Conservation (phyloP, 2,329 filamentous ascomycete species). For the Knufia petricola region DNA sequence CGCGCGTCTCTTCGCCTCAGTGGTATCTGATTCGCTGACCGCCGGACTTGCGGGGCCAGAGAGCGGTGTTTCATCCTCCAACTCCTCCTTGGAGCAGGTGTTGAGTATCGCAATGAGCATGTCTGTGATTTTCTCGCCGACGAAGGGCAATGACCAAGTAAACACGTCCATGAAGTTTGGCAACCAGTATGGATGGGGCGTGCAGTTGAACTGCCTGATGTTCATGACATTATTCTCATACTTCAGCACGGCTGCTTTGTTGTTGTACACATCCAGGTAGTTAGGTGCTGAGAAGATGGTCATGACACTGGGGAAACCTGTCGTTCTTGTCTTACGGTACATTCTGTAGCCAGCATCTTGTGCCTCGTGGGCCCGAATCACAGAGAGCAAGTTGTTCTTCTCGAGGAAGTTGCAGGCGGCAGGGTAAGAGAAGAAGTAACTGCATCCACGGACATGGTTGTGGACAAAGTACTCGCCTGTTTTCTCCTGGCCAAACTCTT, state of each 20-base stretch:
- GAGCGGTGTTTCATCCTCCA: conserved; percentile 76
- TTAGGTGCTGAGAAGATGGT: conserved; percentile 99
- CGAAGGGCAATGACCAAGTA: conserved; percentile 98
- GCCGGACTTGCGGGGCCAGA: conserved; percentile 67
- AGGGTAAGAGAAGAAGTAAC: conserved; percentile 98
- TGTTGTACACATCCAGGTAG: conserved; percentile 99
- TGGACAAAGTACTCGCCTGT: conserved; percentile 95
- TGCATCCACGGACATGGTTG: conserved; percentile 96
- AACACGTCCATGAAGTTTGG: conserved; percentile 99
- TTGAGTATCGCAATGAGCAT: conserved; percentile 98
- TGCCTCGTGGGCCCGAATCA: conserved; percentile 95
- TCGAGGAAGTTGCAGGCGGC: conserved; percentile 95
- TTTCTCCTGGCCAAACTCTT: conserved; percentile 98
- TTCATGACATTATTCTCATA: conserved; percentile 99
- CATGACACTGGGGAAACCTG: conserved; percentile 98
- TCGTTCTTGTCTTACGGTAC: conserved; percentile 97
- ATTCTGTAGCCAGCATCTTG: conserved; percentile 98
- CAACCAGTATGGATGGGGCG: conserved; percentile 96
- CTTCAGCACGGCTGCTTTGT: conserved; percentile 97
- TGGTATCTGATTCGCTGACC: conserved; percentile 67
- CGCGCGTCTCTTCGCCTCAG: conserved; percentile 86
- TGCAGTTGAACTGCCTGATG: conserved; percentile 99
- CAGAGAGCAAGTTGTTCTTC: conserved; percentile 95
- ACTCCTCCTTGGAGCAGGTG: conserved; percentile 97
- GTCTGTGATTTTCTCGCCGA: conserved; percentile 97